These are phyloP conservation scores for Pleurotus ostreatus DNA, from an alignment of 768 basidiomycete species.

Conservation along the genomic window DNA sequence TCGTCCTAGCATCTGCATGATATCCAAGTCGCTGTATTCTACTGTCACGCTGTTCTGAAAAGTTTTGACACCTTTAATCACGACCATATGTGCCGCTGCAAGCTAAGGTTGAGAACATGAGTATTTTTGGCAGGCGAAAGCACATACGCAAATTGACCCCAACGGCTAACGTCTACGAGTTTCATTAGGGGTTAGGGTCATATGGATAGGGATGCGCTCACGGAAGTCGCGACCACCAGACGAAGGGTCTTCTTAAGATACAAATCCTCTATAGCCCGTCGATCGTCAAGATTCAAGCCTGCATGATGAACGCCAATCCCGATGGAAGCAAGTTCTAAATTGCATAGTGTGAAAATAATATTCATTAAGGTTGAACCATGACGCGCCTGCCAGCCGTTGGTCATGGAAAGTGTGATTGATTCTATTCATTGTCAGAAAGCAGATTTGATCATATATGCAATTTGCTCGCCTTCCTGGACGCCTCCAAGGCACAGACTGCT, in stretches of 20 bases:
- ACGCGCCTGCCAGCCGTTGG: conserved; percentile 56
- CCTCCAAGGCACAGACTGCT: conserved; percentile 63
- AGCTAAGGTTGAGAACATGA: background rate
- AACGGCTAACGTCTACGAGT: conserved; percentile 80
- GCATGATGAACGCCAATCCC: conserved; percentile 95
- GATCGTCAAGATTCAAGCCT: conserved; percentile 72
- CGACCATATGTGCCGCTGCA: conserved; percentile 85
- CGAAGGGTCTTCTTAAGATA: conserved; percentile 62
- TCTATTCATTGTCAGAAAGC: conserved; percentile 30
- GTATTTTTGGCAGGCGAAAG: background rate
- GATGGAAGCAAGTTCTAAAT: conserved; percentile 52
- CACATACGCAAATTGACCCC: conserved; percentile 90
- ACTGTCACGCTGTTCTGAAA: conserved; percentile 66
- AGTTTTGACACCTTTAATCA: conserved; percentile 86
- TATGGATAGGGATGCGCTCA: conserved; percentile 30
- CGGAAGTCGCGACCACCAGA: conserved; percentile 81
- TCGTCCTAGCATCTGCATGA: conserved; percentile 96
- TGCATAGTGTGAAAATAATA: background rate
- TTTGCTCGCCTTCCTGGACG: conserved; percentile 45
- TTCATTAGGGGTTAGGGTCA: conserved; percentile 2
- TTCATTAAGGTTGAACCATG: too few relatives aligned
- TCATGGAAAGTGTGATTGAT: conserved; percentile 58
- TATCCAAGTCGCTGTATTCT: conserved; percentile 90
- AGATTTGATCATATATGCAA: background rate
- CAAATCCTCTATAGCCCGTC: conserved; percentile 67